Evolutionary conservation across 176 grass and related monocot genomes (phyloP).

Genomic region (Musa beccarii): DNA sequence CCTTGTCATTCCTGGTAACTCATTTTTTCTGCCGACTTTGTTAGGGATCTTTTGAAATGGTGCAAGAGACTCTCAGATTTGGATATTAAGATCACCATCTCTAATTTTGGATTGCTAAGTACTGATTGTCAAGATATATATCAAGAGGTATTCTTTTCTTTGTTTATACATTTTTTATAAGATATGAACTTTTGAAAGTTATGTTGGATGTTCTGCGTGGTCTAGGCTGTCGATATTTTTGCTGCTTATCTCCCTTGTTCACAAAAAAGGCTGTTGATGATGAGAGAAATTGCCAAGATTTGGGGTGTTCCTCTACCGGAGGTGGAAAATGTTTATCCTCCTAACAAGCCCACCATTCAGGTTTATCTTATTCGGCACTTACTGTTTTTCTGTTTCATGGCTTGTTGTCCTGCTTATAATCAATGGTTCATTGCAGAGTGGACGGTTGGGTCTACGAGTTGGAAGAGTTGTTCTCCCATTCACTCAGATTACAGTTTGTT

Average conservation of each 20-base stretch:
- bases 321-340: constrained; percentile 29
- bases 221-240: constrained; percentile 82
- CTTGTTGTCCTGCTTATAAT: constrained; percentile 12
- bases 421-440: constrained; percentile 37
- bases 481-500: constrained; percentile 35
- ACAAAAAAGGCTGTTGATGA: constrained; percentile 49
- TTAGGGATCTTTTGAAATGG: constrained; percentile 90
- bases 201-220: constrained; percentile 15
- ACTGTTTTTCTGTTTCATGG: neutral
- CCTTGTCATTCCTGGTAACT: neutral
- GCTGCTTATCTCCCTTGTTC: constrained; percentile 45
- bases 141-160: constrained; percentile 49
- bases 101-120: constrained; percentile 36
- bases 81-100: constrained; percentile 29
- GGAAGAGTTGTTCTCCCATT: constrained; percentile 67
- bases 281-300: constrained; percentile 55
- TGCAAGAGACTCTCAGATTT: constrained; percentile 69
- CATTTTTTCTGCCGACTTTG: constrained; percentile 15
- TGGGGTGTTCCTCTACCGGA: constrained; percentile 34
- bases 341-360: constrained; percentile 65
- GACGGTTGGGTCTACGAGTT: constrained; percentile 48
- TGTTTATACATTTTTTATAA: neutral
- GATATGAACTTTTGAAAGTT: constrained; percentile 1
- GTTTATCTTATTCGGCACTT: constrained; percentile 26
- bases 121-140: constrained; percentile 50